Evolutionary conservation across 345 rosid species (phyloP).

Genomic region (Euphorbia lathyris): DNA sequence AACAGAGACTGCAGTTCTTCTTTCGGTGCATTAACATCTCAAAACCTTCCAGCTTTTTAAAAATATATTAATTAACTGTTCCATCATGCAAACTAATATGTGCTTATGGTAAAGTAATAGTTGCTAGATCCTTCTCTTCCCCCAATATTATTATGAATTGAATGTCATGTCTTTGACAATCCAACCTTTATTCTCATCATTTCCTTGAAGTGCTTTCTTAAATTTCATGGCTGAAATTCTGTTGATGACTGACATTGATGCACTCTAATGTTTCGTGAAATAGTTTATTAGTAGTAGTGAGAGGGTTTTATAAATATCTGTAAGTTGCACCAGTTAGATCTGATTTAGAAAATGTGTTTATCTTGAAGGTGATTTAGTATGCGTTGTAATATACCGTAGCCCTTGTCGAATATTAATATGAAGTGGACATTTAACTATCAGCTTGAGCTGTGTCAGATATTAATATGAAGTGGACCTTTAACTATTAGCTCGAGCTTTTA

Average conservation of each 20-base stretch:
- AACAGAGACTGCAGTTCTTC: conserved; percentile 82
- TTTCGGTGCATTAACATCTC: conserved; percentile 51
- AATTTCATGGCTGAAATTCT: neutral
- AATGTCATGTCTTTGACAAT: neutral
- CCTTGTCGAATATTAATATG: too few relatives aligned
- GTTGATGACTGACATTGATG: neutral
- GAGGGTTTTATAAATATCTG: neutral
- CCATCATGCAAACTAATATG: neutral
- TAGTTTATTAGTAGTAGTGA: neutral
- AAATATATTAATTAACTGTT: neutral
- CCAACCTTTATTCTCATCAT: neutral
- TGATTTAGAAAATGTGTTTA: neutral
- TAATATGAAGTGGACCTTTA: too few relatives aligned
- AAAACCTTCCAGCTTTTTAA: neutral
- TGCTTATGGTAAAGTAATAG: neutral
- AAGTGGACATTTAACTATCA: too few relatives aligned
- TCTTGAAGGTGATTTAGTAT: neutral
- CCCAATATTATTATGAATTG: neutral
- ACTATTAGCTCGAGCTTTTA: too few relatives aligned
- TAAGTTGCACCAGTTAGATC: neutral
- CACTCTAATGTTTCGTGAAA: neutral
- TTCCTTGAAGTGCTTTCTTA: neutral
- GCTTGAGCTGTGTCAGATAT: too few relatives aligned
- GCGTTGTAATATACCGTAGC: neutral
- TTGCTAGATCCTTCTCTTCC: neutral